These are phyloP conservation scores for Trichophyton mentagrophytes DNA, from an alignment of 2,329 filamentous ascomycete species.

Conservation along the genomic window DNA sequence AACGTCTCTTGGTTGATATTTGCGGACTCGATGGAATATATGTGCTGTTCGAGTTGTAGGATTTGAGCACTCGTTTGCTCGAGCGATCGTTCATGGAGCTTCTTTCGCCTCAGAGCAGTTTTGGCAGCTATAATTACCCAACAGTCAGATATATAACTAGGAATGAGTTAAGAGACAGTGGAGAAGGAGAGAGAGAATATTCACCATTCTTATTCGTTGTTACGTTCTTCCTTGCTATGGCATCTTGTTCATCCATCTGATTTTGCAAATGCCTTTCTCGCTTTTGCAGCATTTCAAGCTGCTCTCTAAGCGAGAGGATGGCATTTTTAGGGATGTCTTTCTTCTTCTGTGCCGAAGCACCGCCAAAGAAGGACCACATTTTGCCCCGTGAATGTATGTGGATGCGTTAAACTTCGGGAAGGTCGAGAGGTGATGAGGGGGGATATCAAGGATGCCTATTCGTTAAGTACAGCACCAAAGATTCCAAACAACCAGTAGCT, in stretches of 20 bases:
- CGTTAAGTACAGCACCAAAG: not conserved
- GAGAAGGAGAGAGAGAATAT: conserved; percentile 17
- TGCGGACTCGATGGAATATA: conserved; percentile 91
- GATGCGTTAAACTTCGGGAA: too few species aligned
- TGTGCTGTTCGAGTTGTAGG: conserved; percentile 83
- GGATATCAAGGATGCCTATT: not conserved
- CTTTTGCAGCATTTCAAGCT: conserved; percentile 97
- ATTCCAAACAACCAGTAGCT: not conserved
- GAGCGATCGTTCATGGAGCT: conserved; percentile 79
- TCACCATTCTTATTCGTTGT: conserved; percentile 80
- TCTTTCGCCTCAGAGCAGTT: conserved; percentile 82
- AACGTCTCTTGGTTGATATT: conserved; percentile 98
- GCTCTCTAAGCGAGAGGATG: conserved; percentile 72
- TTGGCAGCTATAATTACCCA: conserved; percentile 58
- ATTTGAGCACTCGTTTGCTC: conserved; percentile 87
- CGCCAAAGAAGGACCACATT: conserved; percentile 87
- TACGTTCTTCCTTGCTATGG: conserved; percentile 76
- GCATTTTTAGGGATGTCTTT: conserved; percentile 96
- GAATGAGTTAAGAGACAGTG: not conserved
- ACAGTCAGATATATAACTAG: not conserved
- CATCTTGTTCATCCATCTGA: conserved; percentile 88
- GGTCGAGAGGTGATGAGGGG: too few species aligned
- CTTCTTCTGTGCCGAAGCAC: conserved; percentile 65
- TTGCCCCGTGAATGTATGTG: conserved; percentile 2
- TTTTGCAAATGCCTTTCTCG: conserved; percentile 79